phyloP scores from a whole-genome alignment of 164 flowering plant species.

The Malania oleifera region DNA sequence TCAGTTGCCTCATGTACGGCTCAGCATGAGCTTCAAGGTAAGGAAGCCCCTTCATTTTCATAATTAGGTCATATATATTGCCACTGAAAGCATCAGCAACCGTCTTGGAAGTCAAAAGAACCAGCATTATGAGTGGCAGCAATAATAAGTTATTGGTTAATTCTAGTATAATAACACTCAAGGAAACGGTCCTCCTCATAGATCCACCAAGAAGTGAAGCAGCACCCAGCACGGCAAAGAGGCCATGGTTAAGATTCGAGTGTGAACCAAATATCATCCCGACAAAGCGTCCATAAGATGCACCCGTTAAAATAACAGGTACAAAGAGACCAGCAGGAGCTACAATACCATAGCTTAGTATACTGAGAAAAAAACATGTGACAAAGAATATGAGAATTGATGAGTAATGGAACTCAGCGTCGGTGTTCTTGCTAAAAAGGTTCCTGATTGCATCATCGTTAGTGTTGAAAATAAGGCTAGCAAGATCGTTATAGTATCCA shows the following conservation, averaged over 20 bases:
- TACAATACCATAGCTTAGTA: slow-evolving; percentile 74
- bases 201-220: slow-evolving; percentile 92
- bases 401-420: slow-evolving; percentile 53
- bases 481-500: slow-evolving; percentile 90
- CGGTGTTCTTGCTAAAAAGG: slow-evolving; percentile 69
- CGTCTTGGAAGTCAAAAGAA: slow-evolving; percentile 83
- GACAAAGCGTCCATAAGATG: slow-evolving; percentile 79
- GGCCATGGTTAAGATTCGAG: slow-evolving; percentile 67
- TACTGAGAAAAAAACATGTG: slow-evolving; percentile 62
- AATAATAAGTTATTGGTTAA: slow-evolving; percentile 73
- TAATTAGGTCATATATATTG: slow-evolving; percentile 64
- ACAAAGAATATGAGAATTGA: slow-evolving; percentile 65
- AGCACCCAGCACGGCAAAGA: slow-evolving; percentile 86
- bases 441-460: slow-evolving; percentile 88
- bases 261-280: slow-evolving; percentile 61
- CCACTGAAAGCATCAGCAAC: slow-evolving; percentile 78
- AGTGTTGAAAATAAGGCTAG: slow-evolving; percentile 89
- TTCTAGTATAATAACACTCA: slow-evolving; percentile 77
- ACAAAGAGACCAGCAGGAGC: slow-evolving; percentile 85
- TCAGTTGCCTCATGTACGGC: slow-evolving; percentile 87
- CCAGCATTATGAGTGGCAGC: slow-evolving; percentile 83
- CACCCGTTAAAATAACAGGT: slow-evolving; percentile 83
- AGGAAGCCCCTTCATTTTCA: slow-evolving; percentile 83
- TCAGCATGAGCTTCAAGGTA: slow-evolving; percentile 77
- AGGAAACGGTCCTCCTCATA: slow-evolving; percentile 86